A percentile compares a stretch with the other conserved stretches of the same genome.
Evolutionary conservation across 2,329 filamentous ascomycete species (phyloP).

Genomic region (Alternaria gaisen): DNA sequence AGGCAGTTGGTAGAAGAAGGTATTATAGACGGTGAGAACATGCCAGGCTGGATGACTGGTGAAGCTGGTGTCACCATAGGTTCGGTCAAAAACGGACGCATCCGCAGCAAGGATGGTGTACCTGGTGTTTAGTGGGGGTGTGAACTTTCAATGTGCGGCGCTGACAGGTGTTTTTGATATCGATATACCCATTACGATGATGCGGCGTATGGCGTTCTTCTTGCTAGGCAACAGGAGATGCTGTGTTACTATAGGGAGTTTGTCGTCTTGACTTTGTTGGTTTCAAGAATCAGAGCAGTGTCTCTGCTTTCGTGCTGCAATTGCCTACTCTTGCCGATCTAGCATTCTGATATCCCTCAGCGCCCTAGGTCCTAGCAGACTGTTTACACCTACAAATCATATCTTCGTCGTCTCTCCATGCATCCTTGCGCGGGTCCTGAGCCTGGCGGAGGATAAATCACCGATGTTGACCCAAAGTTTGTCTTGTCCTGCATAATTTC

Average conservation of each 20-base stretch:
- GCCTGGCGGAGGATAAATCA: neutral
- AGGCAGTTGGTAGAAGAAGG: slow-evolving; percentile 80
- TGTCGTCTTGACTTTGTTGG: neutral
- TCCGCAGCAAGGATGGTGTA: slow-evolving; percentile 51
- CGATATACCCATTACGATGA: slow-evolving; percentile 34
- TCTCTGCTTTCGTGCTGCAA: neutral
- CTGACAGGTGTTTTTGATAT: slow-evolving; percentile 29
- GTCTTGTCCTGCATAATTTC: neutral
- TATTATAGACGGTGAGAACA: slow-evolving; percentile 75
- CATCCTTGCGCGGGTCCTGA: neutral
- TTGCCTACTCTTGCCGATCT: neutral
- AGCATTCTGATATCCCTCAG: neutral
- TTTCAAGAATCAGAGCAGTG: neutral
- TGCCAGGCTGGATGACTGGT: slow-evolving; percentile 92
- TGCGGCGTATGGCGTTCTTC: slow-evolving; percentile 29
- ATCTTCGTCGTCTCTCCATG: neutral
- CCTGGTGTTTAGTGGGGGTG: slow-evolving; percentile 29
- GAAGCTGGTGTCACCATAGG: slow-evolving; percentile 82
- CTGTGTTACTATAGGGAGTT: neutral
- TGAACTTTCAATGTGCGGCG: slow-evolving; percentile 13
- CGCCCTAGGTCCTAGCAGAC: neutral
- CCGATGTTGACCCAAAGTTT: neutral
- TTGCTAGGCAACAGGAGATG: neutral
- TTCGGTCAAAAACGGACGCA: slow-evolving; percentile 71
- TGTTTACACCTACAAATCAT: no score